These are phyloP conservation scores for Ambrosia hybrid DNA, from an alignment of 140 eudicot genomes.

Conservation along the genomic window DNA sequence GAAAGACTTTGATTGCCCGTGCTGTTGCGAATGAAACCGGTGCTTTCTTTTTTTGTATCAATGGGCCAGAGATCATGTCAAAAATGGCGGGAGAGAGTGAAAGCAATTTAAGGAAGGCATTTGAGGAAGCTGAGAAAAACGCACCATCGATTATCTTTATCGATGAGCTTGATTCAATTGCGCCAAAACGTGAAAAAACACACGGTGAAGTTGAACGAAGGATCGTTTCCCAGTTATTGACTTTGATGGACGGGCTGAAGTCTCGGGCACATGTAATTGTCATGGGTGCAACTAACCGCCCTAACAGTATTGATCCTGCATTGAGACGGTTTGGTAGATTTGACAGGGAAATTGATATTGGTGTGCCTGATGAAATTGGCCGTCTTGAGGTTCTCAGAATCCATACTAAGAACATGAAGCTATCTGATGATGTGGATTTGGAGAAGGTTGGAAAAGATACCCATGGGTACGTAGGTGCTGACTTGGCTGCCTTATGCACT, in stretches of 20 bases:
- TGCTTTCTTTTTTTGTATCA: constrained; percentile 53
- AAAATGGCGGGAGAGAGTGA: constrained; percentile 63
- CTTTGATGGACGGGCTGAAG: constrained; percentile 55
- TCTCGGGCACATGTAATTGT: constrained; percentile 58
- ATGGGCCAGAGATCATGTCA: constrained; percentile 58
- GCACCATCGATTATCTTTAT: constrained; percentile 54
- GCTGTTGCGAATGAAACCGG: constrained; percentile 64
- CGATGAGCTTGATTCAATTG: constrained; percentile 58
- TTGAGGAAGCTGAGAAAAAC: constrained; percentile 57
- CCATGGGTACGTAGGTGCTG: constrained; percentile 57
- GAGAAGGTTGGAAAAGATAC: constrained; percentile 46
- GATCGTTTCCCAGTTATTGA: constrained; percentile 48
- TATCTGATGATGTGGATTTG: constrained; percentile 51
- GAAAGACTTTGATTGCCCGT: constrained; percentile 51
- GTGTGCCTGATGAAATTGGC: constrained; percentile 56
- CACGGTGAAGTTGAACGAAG: constrained; percentile 56
- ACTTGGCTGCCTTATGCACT: constrained; percentile 48
- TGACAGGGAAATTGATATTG: constrained; percentile 53
- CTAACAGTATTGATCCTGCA: constrained; percentile 51
- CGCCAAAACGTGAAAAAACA: constrained; percentile 55
- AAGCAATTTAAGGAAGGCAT: constrained; percentile 50
- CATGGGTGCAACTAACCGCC: constrained; percentile 57
- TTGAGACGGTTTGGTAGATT: constrained; percentile 53
- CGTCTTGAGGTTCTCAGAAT: constrained; percentile 59
- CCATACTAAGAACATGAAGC: constrained; percentile 62